Conservation (phyloP, 2,329 filamentous ascomycete species). For the Nemania diffusa region DNA sequence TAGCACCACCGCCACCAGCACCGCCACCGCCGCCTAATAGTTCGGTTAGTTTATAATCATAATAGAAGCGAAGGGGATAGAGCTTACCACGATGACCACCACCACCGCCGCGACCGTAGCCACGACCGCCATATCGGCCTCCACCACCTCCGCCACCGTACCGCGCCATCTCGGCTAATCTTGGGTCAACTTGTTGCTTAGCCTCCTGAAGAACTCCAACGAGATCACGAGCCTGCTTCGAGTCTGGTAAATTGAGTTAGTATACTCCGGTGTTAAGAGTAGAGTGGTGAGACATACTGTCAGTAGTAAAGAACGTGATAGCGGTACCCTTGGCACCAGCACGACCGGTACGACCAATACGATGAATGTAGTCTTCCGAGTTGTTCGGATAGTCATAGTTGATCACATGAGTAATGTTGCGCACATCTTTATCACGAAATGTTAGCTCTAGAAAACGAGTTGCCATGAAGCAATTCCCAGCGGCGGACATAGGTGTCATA, state of each 20-base stretch:
- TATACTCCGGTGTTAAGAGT: background rate
- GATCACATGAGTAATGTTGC: slow-evolving; percentile 99
- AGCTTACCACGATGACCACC: slow-evolving; percentile 58
- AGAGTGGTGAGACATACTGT: slow-evolving; percentile 71
- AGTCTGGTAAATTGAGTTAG: slow-evolving; percentile 67
- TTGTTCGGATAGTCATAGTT: slow-evolving; percentile 99
- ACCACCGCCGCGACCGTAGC: slow-evolving; percentile 71
- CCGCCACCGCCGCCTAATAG: slow-evolving; percentile 55
- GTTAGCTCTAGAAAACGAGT: slow-evolving; percentile 80
- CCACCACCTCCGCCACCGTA: slow-evolving; percentile 87
- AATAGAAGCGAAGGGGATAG: background rate
- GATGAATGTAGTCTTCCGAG: slow-evolving; percentile 97
- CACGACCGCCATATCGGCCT: slow-evolving; percentile 74
- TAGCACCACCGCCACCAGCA: slow-evolving; percentile 57
- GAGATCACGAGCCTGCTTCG: slow-evolving; percentile 96
- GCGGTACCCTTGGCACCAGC: slow-evolving; percentile 94
- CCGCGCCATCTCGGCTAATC: slow-evolving; percentile 93
- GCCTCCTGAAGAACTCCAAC: slow-evolving; percentile 92
- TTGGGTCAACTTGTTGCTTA: slow-evolving; percentile 97
- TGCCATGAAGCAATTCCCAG: slow-evolving; percentile 71
- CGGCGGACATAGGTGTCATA: slow-evolving; percentile 60
- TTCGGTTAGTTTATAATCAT: slow-evolving; percentile 24
- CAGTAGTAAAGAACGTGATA: slow-evolving; percentile 98
- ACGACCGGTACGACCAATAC: slow-evolving; percentile 95
- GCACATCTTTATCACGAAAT: slow-evolving; percentile 86